These are phyloP conservation scores for Diplotaxis tenuifolia DNA, from an alignment of 345 rosid species.

Conservation along the genomic window DNA sequence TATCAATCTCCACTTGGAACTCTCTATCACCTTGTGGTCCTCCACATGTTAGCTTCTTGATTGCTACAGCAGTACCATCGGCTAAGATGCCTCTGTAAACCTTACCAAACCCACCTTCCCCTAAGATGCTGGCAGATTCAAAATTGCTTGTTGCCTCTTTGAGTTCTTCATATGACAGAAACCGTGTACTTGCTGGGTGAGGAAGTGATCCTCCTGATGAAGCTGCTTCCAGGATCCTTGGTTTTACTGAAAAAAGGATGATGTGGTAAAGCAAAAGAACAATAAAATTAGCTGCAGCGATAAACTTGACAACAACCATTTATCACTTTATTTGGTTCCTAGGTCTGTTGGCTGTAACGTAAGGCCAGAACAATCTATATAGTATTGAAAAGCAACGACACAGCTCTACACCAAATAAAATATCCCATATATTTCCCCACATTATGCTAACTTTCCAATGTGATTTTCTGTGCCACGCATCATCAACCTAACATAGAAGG, in stretches of 20 bases:
- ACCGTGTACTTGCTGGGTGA: constrained; percentile 81
- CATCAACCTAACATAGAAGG: background rate
- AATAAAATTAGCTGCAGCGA: background rate
- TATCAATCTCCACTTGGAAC: constrained; percentile 95
- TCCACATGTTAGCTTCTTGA: constrained; percentile 88
- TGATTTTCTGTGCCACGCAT: background rate
- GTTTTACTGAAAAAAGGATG: constrained; percentile 53
- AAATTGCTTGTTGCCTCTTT: constrained; percentile 94
- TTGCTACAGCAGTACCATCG: constrained; percentile 98
- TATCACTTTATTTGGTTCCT: no score
- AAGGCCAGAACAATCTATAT: no score
- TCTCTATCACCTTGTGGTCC: constrained; percentile 97
- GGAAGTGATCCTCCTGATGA: constrained; percentile 64
- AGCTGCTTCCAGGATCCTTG: constrained; percentile 48
- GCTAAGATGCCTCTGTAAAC: constrained; percentile 95
- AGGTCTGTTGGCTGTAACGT: no score
- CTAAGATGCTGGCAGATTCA: constrained; percentile 75
- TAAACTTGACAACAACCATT: background rate
- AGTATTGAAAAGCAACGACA: background rate
- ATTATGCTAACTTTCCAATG: constrained; percentile 10
- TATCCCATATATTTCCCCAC: background rate
- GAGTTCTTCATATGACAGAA: constrained; percentile 92
- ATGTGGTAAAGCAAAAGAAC: constrained; percentile 2
- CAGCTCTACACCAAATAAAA: background rate
- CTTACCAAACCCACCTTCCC: constrained; percentile 98